Evolutionary conservation across 2,329 filamentous ascomycete species (phyloP).

Genomic region (Shiraia sp.): DNA sequence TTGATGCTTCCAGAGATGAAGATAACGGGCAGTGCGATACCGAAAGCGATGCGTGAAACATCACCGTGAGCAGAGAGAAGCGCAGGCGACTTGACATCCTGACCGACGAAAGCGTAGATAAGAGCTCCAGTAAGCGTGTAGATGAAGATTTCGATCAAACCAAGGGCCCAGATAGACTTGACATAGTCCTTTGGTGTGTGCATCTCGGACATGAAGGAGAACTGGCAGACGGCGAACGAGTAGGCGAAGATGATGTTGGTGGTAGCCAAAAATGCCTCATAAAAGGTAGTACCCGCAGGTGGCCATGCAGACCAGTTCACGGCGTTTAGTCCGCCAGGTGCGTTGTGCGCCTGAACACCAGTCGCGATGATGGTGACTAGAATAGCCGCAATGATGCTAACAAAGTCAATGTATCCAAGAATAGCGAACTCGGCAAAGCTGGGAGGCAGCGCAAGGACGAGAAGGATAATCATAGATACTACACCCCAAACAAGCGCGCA

Average conservation of each 20-base stretch:
- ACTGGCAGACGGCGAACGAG: conserved; percentile 68
- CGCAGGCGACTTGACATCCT: conserved; percentile 64
- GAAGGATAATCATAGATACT: conserved; percentile 63
- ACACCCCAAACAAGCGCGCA: conserved; percentile 70
- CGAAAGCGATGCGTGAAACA: conserved; percentile 72
- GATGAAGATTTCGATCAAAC: conserved; percentile 60
- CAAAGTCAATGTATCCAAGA: conserved; percentile 60
- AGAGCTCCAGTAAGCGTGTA: conserved; percentile 72
- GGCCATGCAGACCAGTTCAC: conserved; percentile 40
- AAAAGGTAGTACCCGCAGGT: conserved; percentile 59
- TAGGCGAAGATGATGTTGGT: conserved; percentile 37
- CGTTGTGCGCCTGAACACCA: conserved; percentile 48
- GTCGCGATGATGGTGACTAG: conserved; percentile 71
- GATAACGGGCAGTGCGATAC: conserved; percentile 71
- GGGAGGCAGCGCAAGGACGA: conserved; percentile 63
- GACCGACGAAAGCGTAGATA: conserved; percentile 70
- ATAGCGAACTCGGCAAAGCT: conserved; percentile 68
- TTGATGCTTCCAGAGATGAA: conserved; percentile 73
- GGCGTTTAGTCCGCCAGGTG: conserved; percentile 32
- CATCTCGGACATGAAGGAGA: conserved; percentile 70
- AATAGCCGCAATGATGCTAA: conserved; percentile 67
- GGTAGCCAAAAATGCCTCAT: conserved; percentile 59
- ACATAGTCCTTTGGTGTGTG: conserved; percentile 65
- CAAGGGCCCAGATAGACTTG: conserved; percentile 60
- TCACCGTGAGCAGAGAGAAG: conserved; percentile 63